Evolutionary conservation across 2,329 filamentous ascomycete genomes (phyloP), one percentile per base, ranked within the genome.

Genomic region (Thelonectria blattea): DNA sequence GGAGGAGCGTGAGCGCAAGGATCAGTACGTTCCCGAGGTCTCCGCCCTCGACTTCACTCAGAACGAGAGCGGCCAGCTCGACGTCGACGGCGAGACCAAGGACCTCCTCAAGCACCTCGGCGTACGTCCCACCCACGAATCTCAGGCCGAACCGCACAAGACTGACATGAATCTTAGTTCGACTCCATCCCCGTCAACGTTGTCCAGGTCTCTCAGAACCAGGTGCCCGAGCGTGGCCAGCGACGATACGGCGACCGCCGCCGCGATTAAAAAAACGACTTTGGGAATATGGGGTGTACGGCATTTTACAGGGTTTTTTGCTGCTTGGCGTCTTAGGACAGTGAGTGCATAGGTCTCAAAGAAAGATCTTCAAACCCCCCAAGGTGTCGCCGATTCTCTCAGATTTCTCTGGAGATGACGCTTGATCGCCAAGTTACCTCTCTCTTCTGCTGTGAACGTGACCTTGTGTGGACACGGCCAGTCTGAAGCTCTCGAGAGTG

Each of bases 1-100:
- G 87, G 95, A 99, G 87, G 95, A 99, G 90, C 92, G 95, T 88
- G 95, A 99, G 86, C 91, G 95, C 81, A 99, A 99, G 91, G 95
- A 99, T 87, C 95, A 99, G 87, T 99, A 97, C 86, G 95, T 99
- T 71, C 95, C 95, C 78, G 95, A 99, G 85, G 87, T 99, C 74
- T 99, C 96, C 64, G 95, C 95, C 78, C 91, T 99, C 79, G 95
- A 99, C 88, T 96, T 97, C 86, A 89, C 90, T 78, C 92, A 97
- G 87, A 92, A 91, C 85, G 95, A 98, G 85, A 90, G 84, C 78
- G 95, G 95, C 76, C 90, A 93, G 82, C 88, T 99, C 75, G 94
- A 98, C 75, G 91, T 97, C 77, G 95, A 99, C 80, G 83, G 87
- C 81, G 95, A 99, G 86, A 99, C 95, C 81, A 98, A 97, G 90